Evolutionary conservation across 495 filamentous ascomycete genomes (phyloP).

Genomic region (Podospora conica): DNA sequence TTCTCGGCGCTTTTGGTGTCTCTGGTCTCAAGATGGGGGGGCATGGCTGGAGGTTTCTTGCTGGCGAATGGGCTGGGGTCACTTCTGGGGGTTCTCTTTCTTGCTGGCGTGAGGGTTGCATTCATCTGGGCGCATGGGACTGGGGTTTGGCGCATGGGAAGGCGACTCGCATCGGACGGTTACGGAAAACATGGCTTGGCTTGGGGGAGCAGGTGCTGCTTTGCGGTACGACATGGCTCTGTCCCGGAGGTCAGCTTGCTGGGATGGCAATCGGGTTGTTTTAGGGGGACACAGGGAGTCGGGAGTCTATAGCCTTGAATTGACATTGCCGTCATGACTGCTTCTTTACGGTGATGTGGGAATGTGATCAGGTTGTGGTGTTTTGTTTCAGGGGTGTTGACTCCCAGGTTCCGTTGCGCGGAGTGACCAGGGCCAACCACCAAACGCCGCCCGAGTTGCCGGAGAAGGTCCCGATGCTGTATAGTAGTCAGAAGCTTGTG

Average conservation of each 20-base stretch:
- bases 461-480: background rate
- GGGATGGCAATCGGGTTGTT: background rate
- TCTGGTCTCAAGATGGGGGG: background rate
- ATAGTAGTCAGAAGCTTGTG: background rate
- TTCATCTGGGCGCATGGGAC: background rate
- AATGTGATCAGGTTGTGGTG: background rate
- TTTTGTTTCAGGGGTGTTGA: background rate
- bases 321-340: background rate
- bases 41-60: background rate
- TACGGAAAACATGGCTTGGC: background rate
- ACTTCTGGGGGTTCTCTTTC: background rate
- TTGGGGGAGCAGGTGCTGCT: background rate
- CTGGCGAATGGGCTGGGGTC: background rate
- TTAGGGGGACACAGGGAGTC: background rate
- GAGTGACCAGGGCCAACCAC: too few species aligned
- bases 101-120: background rate
- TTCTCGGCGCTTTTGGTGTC: background rate
- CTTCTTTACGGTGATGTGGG: background rate
- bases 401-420: background rate
- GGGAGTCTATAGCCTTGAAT: background rate
- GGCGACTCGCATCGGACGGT: background rate
- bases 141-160: background rate
- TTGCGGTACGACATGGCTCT: background rate
- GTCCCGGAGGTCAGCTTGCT: background rate
- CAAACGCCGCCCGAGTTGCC: background rate